Evolutionary conservation across 306 rosid genomes (phyloP), one percentile per base, ranked within the genome.

Genomic region (Mimosa pudica): DNA sequence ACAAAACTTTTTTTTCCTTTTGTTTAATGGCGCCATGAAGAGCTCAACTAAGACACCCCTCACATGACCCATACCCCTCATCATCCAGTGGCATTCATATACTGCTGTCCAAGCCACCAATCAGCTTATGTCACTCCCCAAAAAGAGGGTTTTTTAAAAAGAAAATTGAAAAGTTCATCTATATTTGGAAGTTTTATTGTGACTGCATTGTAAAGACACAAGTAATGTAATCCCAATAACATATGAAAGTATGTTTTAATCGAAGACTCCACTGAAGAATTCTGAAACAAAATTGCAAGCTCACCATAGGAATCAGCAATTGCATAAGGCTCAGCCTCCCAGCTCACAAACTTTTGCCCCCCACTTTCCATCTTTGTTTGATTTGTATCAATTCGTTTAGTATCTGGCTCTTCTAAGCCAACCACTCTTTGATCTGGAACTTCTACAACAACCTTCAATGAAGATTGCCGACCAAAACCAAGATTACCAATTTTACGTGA

Each of bases 401-500:
- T 95, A 84, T 95, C 97, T 7, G 98, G 97, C 67, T 95, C 98
- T 60, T 92, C 98, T 66, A 81, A 87, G 70, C 77, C 79, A 71
- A 82, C 79, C 71, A 58, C 85, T 76, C 58, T 88, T 75, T 82
- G 85, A 52, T 92, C 91, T 0, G 92, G 93, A 86, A 89, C 98
- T 91, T 95, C 98, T 73, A 87, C 90, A 78, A 92, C 93, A 17
- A 91, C 89, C 84, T 95, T 95, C 80, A 90, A 77, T 24, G 90
- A 88, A 44, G 86, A 68, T 73, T 92, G 97, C 45, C 84, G 86
- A 68, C 88, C 90, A 71, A 70, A 78, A 84, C 90, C 89, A 85
- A 81, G 76, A 80, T 54, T 85, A 38, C 84, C 86, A 14, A 18
- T 84, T 82, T 88, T 92, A 30, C 92, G 90, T 3, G 71, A 65